Percentiles rank a stretch among this genome's conserved stretches.
Conservation (phyloP, 2,329 filamentous ascomycete genomes). For the Trichoderma koningii region DNA sequence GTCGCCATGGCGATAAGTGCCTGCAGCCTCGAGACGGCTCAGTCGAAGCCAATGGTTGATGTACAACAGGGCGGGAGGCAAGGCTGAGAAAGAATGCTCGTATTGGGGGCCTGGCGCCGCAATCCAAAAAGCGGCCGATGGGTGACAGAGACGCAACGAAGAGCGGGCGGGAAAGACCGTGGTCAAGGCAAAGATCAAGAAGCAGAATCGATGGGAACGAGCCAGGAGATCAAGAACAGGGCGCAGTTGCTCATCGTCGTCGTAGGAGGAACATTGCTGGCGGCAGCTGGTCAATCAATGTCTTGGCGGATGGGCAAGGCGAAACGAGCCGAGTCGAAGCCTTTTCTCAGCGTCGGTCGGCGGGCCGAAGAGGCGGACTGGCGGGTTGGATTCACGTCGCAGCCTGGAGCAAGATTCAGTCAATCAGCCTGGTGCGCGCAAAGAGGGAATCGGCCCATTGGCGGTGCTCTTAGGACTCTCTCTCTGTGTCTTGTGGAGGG, state of each 20-base stretch:
- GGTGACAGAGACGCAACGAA: constrained; percentile 18
- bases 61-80: constrained; percentile 30
- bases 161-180: constrained; percentile 34
- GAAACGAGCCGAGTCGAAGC: constrained; percentile 5
- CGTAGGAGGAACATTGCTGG: constrained; percentile 43
- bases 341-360: constrained; percentile 18
- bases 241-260: constrained; percentile 60
- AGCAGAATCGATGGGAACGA: constrained; percentile 57
- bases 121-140: constrained; percentile 8
- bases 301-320: constrained; percentile 19
- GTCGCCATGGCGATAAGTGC: constrained; percentile 48
- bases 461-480: constrained; percentile 13
- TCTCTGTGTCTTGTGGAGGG: constrained; percentile 27
- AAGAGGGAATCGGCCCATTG: neutral
- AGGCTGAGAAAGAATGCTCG: constrained; percentile 25
- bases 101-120: constrained; percentile 16
- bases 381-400: constrained; percentile 17
- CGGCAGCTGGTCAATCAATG: constrained; percentile 1
- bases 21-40: constrained; percentile 32
- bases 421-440: constrained; percentile 23
- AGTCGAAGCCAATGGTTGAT: constrained; percentile 20
- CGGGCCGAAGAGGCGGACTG: constrained; percentile 11
- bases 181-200: constrained; percentile 50
- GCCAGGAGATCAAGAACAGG: constrained; percentile 51
- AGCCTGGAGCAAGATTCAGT: constrained; percentile 8